These are phyloP conservation scores for Karstenula rhodostoma DNA, from an alignment of 2,329 filamentous ascomycete species.

Conservation along the genomic window DNA sequence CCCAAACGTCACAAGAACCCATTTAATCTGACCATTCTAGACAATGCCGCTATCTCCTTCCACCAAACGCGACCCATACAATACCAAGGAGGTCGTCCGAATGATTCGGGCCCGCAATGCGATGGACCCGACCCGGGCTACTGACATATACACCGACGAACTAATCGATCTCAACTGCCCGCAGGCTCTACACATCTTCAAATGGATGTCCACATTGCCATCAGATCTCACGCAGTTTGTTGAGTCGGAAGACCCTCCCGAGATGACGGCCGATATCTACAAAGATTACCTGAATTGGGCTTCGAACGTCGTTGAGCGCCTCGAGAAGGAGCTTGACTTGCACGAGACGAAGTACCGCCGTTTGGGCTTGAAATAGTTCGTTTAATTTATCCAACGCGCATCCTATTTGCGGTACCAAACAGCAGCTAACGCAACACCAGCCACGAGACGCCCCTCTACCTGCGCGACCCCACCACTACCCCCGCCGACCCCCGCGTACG, in stretches of 20 bases:
- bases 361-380: not conserved
- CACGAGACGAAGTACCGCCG: conserved; percentile 3
- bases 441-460: not conserved
- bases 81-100: too few species aligned
- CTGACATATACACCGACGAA: not conserved
- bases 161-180: not conserved
- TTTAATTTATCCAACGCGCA: too few species aligned
- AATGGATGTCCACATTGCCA: not conserved
- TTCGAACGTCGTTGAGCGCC: not conserved
- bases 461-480: not conserved
- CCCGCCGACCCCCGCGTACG: not conserved
- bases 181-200: not conserved
- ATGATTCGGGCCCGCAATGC: not conserved
- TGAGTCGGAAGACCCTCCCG: not conserved
- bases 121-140: not conserved
- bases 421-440: not conserved
- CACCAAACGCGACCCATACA: not conserved
- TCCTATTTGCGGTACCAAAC: not conserved
- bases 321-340: not conserved
- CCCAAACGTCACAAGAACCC: not conserved
- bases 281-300: not conserved
- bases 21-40: not conserved
- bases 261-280: not conserved
- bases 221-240: not conserved
- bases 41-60: not conserved